Evolutionary conservation across 2,329 filamentous ascomycete species (phyloP), one percentile per base, ranked within the genome.

Genomic region (Elsinoe ampelina): DNA sequence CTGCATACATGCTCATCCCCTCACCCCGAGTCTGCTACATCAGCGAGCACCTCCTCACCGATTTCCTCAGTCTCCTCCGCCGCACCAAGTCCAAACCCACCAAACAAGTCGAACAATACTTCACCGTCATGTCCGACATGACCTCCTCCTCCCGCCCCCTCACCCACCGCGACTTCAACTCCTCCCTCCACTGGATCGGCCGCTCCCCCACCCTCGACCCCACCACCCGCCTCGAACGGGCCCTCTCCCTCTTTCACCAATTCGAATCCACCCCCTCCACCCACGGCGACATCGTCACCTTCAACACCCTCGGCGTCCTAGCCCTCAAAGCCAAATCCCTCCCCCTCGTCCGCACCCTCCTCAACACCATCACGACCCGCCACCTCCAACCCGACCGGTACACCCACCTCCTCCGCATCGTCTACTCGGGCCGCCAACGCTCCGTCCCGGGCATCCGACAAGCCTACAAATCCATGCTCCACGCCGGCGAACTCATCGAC

Each of bases 281-380:
- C 12, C 73, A 74, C 62, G 84, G 80, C 35, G 87, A 86, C 63
- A 78, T 82, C 50, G 85, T 90, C n/a, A 95, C 92, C 0, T 95
- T 98, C 71, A 95, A 93, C 67, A 86, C 96, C 47, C 78, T 98
- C 11, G 96, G 95, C 64, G 87, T 96, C 66, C 80, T 89, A 10
- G 89, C 93, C 1, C 82, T 89, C 63, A 95, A 93, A 69, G 83
- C 89, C 0, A 87, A 87, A 38, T 93, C 95, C 66, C 95, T 87
- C 62, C 76, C 77, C 1, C 80, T 97, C 19, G 91, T 90, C 2
- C 87, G 96, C 64, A 87, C 89, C 73, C 81, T 97, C 10, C 83
- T 91, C 63, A 77, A 82, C 57, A 91, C 97, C 72, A 91, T 97
- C 84, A 75, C 79, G 51, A 73, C 69, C 12, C 84, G 93, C 30